Evolutionary conservation across 78 protist species (phyloP).

Genomic region (Monosiga brevicollis): DNA sequence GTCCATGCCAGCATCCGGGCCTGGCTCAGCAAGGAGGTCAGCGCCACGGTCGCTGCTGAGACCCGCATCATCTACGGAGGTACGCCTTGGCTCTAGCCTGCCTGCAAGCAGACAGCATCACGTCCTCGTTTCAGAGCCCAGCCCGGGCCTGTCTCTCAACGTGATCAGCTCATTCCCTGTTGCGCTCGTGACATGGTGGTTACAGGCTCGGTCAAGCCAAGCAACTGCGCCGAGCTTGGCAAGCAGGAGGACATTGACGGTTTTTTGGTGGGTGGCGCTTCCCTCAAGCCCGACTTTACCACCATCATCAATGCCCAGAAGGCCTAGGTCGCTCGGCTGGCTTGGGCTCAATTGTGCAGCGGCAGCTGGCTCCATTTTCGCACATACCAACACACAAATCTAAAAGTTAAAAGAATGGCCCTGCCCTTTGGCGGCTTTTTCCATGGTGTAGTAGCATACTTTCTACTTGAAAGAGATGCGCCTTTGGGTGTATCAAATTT

Average conservation of each 20-base stretch:
- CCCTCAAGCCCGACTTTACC: constrained; percentile 73
- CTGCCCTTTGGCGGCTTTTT: no score
- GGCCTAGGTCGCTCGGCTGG: no score
- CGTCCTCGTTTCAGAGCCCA: neutral
- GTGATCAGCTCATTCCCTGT: neutral
- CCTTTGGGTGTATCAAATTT: no score
- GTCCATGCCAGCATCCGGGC: constrained; percentile 53
- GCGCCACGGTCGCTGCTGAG: constrained; percentile 52
- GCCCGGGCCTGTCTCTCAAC: neutral
- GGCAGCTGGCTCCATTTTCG: no score
- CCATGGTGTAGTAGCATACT: no score
- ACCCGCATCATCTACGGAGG: constrained; percentile 92
- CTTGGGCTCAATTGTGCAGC: no score
- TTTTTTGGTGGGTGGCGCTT: constrained; percentile 99
- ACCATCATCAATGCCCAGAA: constrained; percentile 51
- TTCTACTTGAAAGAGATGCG: no score
- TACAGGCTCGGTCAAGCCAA: constrained; percentile 76
- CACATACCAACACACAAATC: no score
- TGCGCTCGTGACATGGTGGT: neutral
- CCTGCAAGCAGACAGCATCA: neutral
- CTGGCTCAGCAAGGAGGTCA: constrained; percentile 49
- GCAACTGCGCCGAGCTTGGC: constrained; percentile 65
- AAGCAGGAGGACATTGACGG: constrained; percentile 90
- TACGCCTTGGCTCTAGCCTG: no score
- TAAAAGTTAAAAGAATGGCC: no score